Base-by-base conservation (phyloP, 805 yeast species). In the Kodamaea kaohsiungensis region DNA sequence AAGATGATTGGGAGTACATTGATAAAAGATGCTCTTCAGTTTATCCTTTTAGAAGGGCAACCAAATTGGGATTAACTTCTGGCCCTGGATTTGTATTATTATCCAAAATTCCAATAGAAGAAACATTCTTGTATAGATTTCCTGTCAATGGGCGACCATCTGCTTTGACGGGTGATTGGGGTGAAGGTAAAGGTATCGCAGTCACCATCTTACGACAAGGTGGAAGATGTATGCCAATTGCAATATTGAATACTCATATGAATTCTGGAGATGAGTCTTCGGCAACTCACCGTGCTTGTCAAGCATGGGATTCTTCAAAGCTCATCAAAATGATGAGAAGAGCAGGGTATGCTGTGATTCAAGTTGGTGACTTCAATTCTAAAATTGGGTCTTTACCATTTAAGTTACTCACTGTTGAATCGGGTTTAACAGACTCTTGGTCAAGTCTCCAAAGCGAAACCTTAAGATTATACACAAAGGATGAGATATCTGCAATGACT, bases 221-320 rank as follows among this genome's bases (percentile, higher is more conserved):
- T n/a, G 70, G 77, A 0, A 74, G 72, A 15, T 73, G 79, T 1
- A 66, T 77, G 5, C 87, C 87, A 5, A 72, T 95, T 40, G 98
- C 96, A 2, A 71, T 95, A 3, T 72, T 95, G 64, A 93, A 92
- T 65, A 86, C 96, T 16, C 99, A 95, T 68, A 87, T 95, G 95
- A 99, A 95, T 69, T 99, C 99, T 0, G 98, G 98, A 1, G 97
- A 91, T 68, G 96, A 95, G 1, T 88, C 92, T 1, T 95, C 95
- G 65, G 76, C 85, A 2, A 88, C 96, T 60, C 98, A 95, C 65
- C 76, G 99, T 48, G 86, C 97, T 0, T 83, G 95, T 54, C 99
- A 95, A 70, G 98, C 98, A 0, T 95, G 98, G 98, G 97, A 92
- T 67, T 82, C 95, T 67, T 80, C 95, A 37, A 81, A 83, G 49